Base-by-base conservation (phyloP, 2,329 filamentous ascomycete genomes). In the Penicillium brasilianum region DNA sequence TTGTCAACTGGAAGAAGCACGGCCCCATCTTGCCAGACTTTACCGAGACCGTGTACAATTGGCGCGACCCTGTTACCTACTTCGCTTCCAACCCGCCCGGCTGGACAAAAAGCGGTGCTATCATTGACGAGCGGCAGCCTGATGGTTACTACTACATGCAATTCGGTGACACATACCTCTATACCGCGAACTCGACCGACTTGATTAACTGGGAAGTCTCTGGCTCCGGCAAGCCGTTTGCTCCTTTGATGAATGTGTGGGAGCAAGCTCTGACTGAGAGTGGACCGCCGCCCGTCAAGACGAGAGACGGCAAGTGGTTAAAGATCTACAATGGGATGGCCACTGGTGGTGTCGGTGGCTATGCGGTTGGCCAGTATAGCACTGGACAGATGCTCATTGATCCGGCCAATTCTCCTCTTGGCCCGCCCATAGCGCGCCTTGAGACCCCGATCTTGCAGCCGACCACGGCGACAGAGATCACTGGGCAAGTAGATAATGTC, bases 141-240 rank as follows among this genome's bases (percentile, higher is more conserved):
- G 43, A 46, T 46, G 43, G 43, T 25, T 46, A 46, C 22, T 46
- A 46, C 22, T 46, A 46, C 20, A 46, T 46, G 43, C 43, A 46
- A 46, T 46, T 46, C 13, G 20, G 8, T 3, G 41, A n/a, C 25
- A 66, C 64, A 59, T 62, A 62, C 59, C 64, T 18, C 61, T 32
- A 7, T 2, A 63, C 55, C 13, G 9, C n/a, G 20, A 49, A 32
- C n/a, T 20, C 14, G n/a, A 53, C 55, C 46, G 57, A 60, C 54
- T 37, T 32, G 11, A 44, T 51, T 18, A n/a, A 14, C 46, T 55
- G 22, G 43, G 43, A 46, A 16, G 43, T 46, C 43, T 46, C 43
- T 2, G 43, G 43, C 2, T 14, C 5, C 13, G 43, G 43, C 16
- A 46, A 46, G 43, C 43, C 43, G 22, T 46, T 46, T 20, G 43